Evolutionary conservation across 1,284 basidiomycete species (phyloP), one percentile per base, ranked within the genome.

Genomic region (Taiwanofungus camphoratus): DNA sequence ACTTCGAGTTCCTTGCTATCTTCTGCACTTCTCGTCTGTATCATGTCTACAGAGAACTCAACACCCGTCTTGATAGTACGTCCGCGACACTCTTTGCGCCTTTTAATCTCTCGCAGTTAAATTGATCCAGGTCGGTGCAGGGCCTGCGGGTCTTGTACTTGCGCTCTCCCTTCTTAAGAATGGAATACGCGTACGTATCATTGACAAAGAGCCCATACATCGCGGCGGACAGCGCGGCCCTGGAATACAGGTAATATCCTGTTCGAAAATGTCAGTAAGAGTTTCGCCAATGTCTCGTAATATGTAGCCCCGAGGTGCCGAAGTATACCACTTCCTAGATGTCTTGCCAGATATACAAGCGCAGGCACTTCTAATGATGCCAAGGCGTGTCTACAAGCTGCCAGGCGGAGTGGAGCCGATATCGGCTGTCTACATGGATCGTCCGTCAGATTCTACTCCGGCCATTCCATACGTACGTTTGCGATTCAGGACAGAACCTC

Each of bases 161-260:
- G 56, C 56, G 21, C 46, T 58, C 4, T 41, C 48, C 20, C 47
- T 58, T 7, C 22, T 42, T 6, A 45, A 53, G 27, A 50, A 52
- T 30, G 55, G 55, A 7, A 41, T 56, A 3, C 24, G 57, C 3
- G 60, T 68, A 8, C 64, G 66, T 16, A 59, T 67, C 31, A 58
- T 68, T 20, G 55, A 66, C 13, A 67, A 62, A 36, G 53, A 53
- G 16, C 40, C 27, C 4, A 33, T 46, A 0, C 39, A 52, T 18
- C 41, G 26, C 27, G 32, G 50, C 23, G 54, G 54, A 3, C 54
- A 59, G 22, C 57, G 64, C 2, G 58, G 54, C 8, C 24, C 38
- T 13, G 62, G 52, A 0, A 29, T 63, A 11, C 53, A 51, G 54
- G 65, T 62, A 21, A 29, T 50, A 5, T 0, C 3, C 13, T 16